These are phyloP conservation scores for Trichomonascaceae sp. DNA, from an alignment of 1,139 yeast genomes.

Conservation along the genomic window DNA sequence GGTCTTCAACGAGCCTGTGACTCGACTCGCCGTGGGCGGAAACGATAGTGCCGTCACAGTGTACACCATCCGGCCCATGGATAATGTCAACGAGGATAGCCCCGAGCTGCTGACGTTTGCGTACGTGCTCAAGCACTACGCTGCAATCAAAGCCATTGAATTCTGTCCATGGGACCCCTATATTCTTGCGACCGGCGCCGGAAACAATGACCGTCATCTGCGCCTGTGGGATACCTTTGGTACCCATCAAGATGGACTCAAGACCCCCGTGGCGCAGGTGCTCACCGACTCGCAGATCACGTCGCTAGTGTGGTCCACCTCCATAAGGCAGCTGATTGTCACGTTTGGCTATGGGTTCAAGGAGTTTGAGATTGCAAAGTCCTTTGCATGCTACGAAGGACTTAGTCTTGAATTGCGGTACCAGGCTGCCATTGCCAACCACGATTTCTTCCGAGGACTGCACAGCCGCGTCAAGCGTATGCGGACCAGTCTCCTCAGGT, in stretches of 20 bases:
- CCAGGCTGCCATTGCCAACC: no score
- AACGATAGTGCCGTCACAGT: not conserved
- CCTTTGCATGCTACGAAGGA: not conserved
- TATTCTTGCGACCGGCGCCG: conserved; percentile 72
- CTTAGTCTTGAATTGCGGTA: no score
- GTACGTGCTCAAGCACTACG: conserved; percentile 20
- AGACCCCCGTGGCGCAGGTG: conserved; percentile 47
- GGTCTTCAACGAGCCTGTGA: not conserved
- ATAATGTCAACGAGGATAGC: not conserved
- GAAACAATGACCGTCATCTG: conserved; percentile 73
- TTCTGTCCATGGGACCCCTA: conserved; percentile 59
- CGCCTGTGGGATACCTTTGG: conserved; percentile 72
- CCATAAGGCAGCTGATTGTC: conserved; percentile 50
- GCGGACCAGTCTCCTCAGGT: no score
- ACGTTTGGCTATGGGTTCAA: conserved; percentile 58
- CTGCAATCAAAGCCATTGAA: conserved; percentile 47
- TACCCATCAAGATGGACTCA: conserved; percentile 6
- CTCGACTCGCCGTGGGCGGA: not conserved
- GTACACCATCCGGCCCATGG: no score
- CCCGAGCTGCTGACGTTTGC: conserved; percentile 2
- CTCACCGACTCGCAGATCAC: conserved; percentile 67
- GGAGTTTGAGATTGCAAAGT: not conserved
- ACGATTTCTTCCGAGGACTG: no score
- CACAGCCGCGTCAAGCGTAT: no score
- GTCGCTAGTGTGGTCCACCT: conserved; percentile 60